These are phyloP conservation scores for Diddensiella caesifluorescens DNA, from an alignment of 805 yeast genomes.

Conservation along the genomic window DNA sequence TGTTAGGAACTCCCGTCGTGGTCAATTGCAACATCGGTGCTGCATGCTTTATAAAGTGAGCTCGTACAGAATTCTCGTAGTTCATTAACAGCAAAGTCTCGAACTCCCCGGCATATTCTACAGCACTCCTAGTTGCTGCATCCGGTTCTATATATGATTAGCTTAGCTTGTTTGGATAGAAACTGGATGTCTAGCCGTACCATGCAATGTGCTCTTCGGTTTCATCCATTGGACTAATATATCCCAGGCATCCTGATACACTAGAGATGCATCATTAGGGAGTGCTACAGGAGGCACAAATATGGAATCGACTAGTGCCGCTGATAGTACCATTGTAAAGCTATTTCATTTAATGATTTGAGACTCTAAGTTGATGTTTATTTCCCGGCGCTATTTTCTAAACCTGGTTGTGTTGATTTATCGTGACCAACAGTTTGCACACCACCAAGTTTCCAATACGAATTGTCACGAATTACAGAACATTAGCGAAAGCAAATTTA, in stretches of 20 bases:
- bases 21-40: conserved; percentile 9
- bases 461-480: too few relatives aligned
- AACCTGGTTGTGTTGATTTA: too few relatives aligned
- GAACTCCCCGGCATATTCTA: conserved; percentile 1
- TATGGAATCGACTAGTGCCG: conserved; percentile 1
- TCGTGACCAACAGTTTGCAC: too few relatives aligned
- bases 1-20: conserved; percentile 1
- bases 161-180: conserved; percentile 3
- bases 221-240: conserved; percentile 3
- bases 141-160: conserved; percentile 7
- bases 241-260: background rate
- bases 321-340: too few relatives aligned
- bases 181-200: background rate
- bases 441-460: too few relatives aligned
- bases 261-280: background rate
- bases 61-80: conserved; percentile 10
- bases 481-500: too few relatives aligned
- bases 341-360: too few relatives aligned
- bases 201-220: conserved; percentile 1
- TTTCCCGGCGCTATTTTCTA: too few relatives aligned
- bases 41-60: conserved; percentile 13
- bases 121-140: background rate
- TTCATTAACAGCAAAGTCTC: background rate
- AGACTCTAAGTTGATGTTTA: too few relatives aligned
- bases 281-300: conserved; percentile 1